These are phyloP conservation scores for Microstegium vimineum DNA, from an alignment of 176 grass and related monocot genomes.

Conservation along the genomic window DNA sequence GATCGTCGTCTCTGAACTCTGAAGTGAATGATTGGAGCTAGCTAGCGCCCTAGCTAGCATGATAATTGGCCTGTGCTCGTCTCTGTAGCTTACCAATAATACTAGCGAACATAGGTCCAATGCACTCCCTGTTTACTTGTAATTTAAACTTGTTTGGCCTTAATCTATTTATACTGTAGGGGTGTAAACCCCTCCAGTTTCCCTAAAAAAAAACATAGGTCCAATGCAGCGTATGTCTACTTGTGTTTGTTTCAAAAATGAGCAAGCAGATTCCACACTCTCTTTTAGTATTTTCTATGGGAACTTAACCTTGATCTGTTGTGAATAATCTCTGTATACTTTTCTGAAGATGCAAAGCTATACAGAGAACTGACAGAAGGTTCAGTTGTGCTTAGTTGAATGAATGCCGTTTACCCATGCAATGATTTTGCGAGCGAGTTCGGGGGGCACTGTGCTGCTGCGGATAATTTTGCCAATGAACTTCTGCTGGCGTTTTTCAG, in stretches of 20 bases:
- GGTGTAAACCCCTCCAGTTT: too few relatives aligned
- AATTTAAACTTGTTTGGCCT: too few relatives aligned
- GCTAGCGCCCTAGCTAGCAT: background rate
- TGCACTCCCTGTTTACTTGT: too few relatives aligned
- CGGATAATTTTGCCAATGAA: background rate
- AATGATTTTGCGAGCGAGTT: background rate
- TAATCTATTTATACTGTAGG: too few relatives aligned
- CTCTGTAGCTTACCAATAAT: constrained; percentile 9
- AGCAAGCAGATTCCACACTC: background rate
- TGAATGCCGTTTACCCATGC: background rate
- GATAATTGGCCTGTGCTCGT: background rate
- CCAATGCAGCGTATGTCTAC: background rate
- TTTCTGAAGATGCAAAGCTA: background rate
- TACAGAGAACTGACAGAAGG: background rate
- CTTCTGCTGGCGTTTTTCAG: background rate
- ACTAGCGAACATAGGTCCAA: background rate
- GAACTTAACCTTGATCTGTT: background rate
- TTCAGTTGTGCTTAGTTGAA: background rate
- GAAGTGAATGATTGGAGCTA: background rate
- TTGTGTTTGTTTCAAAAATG: background rate
- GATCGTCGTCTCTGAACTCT: background rate
- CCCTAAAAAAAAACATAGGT: too few relatives aligned
- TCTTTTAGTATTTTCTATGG: background rate
- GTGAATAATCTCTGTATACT: background rate
- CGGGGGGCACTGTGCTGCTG: background rate